Evolutionary conservation across 2,329 filamentous ascomycete genomes (phyloP), one percentile per base, ranked within the genome.

Genomic region (Aspergillus quadricinctus): DNA sequence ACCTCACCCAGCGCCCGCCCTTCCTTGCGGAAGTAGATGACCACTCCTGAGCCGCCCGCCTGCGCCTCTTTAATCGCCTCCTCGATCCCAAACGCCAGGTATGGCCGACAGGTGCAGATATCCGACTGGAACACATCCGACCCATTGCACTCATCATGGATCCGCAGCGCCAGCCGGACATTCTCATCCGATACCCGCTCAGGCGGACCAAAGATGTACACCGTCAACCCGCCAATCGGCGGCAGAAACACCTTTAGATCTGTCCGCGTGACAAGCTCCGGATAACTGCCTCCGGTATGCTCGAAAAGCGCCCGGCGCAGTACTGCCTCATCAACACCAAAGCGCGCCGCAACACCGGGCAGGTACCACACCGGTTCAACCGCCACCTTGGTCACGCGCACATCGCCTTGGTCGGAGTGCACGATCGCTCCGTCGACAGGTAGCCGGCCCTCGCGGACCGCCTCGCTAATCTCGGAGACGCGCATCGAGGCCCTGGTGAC

Each of bases 11-110:
- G 80, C 37, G 93, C 94, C 64, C 94, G 85, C 31, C 94, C 94
- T 78, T 99, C 94, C 74, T 99, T 99, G 64, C 94, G 87, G 84
- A 97, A 99, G 74, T 99, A 99, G 72, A 97, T 97, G 54, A 97
- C 93, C 27, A 97, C 91, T 56, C 93, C 93, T 65, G 88, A 93
- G 50, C 93, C 93, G 53, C 93, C 93, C 55, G 88, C 91, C 72
- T 97, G 94, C 10, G 94, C 94, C 76, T 97, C 92, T 69, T 95
- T 96, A 65, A 99, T 93, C 11, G 94, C 94, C 75, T 99, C 94
- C 69, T 96, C 92, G 59, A 99, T 95, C 59, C 94, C 94, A 71
- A 95, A 97, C 69, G 96, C 95, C 56, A 97, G 85, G 72, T 97
- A 97, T 17, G 94, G 94, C 37, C 77, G 72, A 54, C 93, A 97